Evolutionary conservation across 2,329 filamentous ascomycete species (phyloP).

Genomic region (Aspergillus pseudoglaucus): DNA sequence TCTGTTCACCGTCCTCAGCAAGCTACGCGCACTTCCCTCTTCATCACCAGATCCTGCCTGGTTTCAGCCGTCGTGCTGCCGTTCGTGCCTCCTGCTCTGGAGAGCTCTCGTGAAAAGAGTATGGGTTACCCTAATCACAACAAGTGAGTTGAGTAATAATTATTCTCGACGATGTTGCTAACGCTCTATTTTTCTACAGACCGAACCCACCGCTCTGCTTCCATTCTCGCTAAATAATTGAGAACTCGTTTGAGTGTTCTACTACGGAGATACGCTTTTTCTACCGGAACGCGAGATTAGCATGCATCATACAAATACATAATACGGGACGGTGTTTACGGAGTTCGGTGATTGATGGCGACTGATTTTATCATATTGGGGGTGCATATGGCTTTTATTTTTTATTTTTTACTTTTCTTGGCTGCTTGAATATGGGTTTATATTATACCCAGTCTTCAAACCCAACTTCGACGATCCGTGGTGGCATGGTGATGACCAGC

Average conservation of each 20-base stretch:
- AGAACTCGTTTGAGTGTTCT: no score
- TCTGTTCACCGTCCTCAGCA: conserved; percentile 37
- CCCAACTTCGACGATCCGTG: no score
- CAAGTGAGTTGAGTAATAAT: conserved; percentile 24
- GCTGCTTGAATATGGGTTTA: no score
- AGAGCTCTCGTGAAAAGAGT: conserved; percentile 38
- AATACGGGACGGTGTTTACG: no score
- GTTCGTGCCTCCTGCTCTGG: conserved; percentile 42
- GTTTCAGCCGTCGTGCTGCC: conserved; percentile 39
- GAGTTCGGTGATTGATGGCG: no score
- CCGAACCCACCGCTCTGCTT: conserved; percentile 37
- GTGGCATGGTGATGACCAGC: no score
- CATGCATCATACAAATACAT: not conserved
- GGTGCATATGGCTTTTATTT: no score
- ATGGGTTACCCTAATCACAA: conserved; percentile 31
- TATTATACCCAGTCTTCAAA: no score
- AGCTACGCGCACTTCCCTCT: conserved; percentile 34
- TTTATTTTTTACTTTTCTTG: no score
- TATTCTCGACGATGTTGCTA: conserved; percentile 3
- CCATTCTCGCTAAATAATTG: conserved; percentile 28
- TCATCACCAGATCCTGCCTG: conserved; percentile 36
- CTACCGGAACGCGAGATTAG: not conserved
- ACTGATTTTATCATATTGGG: no score
- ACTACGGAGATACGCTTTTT: no score
- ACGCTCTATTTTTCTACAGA: conserved; percentile 14